phyloP scores from a whole-genome alignment of 768 basidiomycete genomes.

The Boletellus emodensis region DNA sequence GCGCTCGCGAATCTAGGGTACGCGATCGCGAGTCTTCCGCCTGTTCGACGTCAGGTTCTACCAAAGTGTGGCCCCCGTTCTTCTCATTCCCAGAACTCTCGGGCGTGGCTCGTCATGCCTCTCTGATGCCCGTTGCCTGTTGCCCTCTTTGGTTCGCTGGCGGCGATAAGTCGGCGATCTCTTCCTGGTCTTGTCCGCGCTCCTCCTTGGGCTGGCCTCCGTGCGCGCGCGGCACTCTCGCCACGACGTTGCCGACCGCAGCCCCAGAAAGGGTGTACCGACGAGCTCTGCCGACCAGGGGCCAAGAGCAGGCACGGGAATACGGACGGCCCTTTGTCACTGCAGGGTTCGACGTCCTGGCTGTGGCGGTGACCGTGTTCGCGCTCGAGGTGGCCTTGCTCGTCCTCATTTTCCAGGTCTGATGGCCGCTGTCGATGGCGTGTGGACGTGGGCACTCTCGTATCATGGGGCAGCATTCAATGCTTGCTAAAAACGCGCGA shows the following conservation, averaged over 20 bases:
- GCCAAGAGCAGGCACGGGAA: slow-evolving; percentile 56
- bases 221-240: slow-evolving; percentile 60
- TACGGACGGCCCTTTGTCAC: slow-evolving; percentile 79
- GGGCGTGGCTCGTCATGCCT: no score
- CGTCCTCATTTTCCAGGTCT: slow-evolving; percentile 48
- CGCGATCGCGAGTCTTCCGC: slow-evolving; percentile 66
- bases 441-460: slow-evolving; percentile 5
- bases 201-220: slow-evolving; percentile 57
- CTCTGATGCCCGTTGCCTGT: no score
- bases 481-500: background rate
- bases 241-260: slow-evolving; percentile 73
- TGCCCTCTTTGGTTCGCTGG: no score
- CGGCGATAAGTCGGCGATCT: slow-evolving; percentile 48
- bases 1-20: slow-evolving; percentile 74
- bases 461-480: background rate
- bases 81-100: background rate
- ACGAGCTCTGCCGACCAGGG: slow-evolving; percentile 49
- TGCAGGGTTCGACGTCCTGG: slow-evolving; percentile 66
- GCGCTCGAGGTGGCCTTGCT: slow-evolving; percentile 64
- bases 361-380: slow-evolving; percentile 57
- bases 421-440: slow-evolving; percentile 16
- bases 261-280: slow-evolving; percentile 33
- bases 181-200: slow-evolving; percentile 56
- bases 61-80: slow-evolving; percentile 41
- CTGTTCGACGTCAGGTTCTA: slow-evolving; percentile 78